Base-by-base conservation (phyloP, 768 basidiomycete species). In the Suillus subluteus region DNA sequence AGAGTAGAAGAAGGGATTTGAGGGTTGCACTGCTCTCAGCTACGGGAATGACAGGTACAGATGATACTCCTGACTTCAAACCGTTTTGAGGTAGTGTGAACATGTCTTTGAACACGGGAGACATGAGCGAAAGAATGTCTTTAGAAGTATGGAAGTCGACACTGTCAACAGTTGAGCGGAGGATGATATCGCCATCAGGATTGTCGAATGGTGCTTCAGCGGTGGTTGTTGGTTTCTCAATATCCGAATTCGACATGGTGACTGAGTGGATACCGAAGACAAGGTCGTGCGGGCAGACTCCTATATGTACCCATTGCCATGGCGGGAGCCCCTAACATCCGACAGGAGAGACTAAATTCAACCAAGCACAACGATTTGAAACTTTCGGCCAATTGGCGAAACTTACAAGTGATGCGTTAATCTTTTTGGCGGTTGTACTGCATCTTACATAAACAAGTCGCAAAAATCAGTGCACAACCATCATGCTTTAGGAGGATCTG, bases 1-100 rank as follows among this genome's bases (percentile, higher is more conserved):
- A 81, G 35, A 82, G 74, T 7, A 78, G 73, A 6, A 85, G 77
- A 8, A 83, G 69, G 11, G 74, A 66, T 38, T 73, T 63, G 40
- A 86, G 67, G 2, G 79, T 80, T 12, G 71, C 72, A 58, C 72
- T 74, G 67, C 79, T 76, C 70, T 86, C 84, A 38, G 78, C 65
- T 76, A 84, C 76, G 37, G 78, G 73, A 41, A 84, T 76, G 41
- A 82, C 70, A 38, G 80, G 76, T 9, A 76, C 68, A 7, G 66
- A 43, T 6, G 38, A 61, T 61, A 6, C 9, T 5, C 30, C 69
- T 74, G 56, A 74, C 71, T 58, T 44, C 23, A 21, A 16, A 32
- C 62, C 40, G 66, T 48, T 44, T 4, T 35, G 35, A 15, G n/a
- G 48, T 46, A 79, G 65, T 72, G 41, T 54, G 46, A 66, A 50